A percentile compares a stretch with the other conserved stretches of the same genome.
These are phyloP conservation scores for Obba rivulosa DNA, from an alignment of 768 basidiomycete genomes.

Conservation along the genomic window DNA sequence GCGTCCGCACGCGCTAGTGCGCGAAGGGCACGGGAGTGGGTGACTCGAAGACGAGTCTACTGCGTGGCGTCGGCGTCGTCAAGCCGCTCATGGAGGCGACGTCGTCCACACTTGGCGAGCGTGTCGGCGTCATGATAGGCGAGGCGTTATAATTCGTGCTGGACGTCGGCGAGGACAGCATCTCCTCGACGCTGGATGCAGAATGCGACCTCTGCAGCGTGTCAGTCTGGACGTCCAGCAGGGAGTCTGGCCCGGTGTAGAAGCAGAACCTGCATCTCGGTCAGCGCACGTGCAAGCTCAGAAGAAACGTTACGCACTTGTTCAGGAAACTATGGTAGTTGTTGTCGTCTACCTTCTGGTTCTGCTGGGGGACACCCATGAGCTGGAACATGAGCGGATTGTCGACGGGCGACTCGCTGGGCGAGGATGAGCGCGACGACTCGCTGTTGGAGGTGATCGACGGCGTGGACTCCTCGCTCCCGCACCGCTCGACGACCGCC, in stretches of 20 bases:
- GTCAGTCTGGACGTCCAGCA: constrained; percentile 25
- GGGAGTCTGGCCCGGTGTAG: constrained; percentile 56
- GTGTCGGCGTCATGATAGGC: constrained; percentile 19
- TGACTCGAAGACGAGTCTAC: not conserved
- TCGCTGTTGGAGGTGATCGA: constrained; percentile 38
- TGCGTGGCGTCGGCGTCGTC: constrained; percentile 23
- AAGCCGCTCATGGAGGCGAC: constrained; percentile 22
- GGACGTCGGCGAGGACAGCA: constrained; percentile 33
- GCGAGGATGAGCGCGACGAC: constrained; percentile 36
- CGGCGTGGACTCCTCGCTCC: constrained; percentile 40
- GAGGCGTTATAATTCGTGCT: constrained; percentile 24
- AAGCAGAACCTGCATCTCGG: constrained; percentile 62
- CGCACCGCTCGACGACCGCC: constrained; percentile 14
- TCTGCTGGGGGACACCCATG: constrained; percentile 10
- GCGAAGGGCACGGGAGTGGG: constrained; percentile 3
- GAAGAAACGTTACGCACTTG: constrained; percentile 39
- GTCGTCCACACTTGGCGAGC: constrained; percentile 27
- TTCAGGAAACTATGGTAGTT: constrained; percentile 60
- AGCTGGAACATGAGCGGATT: constrained; percentile 17
- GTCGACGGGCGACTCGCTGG: constrained; percentile 35
- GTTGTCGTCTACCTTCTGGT: constrained; percentile 14
- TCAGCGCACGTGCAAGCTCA: constrained; percentile 6
- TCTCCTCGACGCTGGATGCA: constrained; percentile 50
- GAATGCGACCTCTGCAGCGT: constrained; percentile 38
- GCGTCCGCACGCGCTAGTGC: not conserved